These are phyloP conservation scores for Komagataella pseudopastoris DNA, from an alignment of 805 yeast species.

Conservation along the genomic window DNA sequence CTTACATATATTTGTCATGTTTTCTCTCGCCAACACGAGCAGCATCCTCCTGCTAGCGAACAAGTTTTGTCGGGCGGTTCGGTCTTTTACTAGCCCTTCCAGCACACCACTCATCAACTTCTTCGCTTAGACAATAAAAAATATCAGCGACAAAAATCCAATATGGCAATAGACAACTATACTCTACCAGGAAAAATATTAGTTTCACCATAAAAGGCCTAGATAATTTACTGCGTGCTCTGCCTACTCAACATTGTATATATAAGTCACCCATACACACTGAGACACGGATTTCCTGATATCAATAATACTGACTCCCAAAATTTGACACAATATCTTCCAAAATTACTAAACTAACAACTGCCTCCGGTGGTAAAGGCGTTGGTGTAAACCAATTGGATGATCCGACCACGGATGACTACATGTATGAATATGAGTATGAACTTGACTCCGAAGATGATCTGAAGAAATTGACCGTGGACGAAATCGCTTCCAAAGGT, in stretches of 20 bases:
- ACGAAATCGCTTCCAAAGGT: background rate
- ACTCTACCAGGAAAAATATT: background rate
- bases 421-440: background rate
- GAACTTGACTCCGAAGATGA: conserved; percentile 1
- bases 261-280: background rate
- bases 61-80: background rate
- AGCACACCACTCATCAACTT: background rate
- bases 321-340: background rate
- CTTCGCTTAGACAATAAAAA: background rate
- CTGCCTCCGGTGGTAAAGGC: background rate
- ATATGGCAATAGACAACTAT: background rate
- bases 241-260: background rate
- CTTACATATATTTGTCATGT: background rate
- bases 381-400: background rate
- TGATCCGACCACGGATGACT: background rate
- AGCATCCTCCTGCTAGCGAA: no score
- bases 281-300: background rate
- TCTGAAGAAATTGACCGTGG: background rate
- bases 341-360: background rate
- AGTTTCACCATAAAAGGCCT: background rate
- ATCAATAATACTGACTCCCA: background rate
- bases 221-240: background rate
- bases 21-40: background rate
- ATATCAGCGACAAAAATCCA: background rate
- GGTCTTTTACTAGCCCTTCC: background rate